phyloP scores from a whole-genome alignment of 352 stramenopile genomes.

The Phytophthora constricta region DNA sequence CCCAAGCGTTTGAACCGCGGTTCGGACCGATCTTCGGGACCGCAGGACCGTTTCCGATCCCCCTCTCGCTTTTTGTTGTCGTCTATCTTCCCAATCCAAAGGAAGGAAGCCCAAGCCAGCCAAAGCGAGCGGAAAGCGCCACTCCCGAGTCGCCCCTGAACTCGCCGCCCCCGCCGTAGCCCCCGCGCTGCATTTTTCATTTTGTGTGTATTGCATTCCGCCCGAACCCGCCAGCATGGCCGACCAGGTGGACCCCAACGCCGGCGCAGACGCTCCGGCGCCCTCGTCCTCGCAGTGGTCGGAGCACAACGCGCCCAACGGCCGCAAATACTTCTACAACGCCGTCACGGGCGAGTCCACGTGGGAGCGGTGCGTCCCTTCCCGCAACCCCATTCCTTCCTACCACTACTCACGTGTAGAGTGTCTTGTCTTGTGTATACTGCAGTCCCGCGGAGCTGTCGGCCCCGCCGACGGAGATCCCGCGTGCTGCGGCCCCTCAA shows the following conservation, averaged over 20 bases:
- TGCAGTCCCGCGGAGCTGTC: slow-evolving; percentile 62
- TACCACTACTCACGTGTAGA: background rate
- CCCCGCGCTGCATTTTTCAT: slow-evolving; percentile 52
- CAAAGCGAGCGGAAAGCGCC: background rate
- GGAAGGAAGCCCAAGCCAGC: background rate
- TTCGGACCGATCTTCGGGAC: too few species aligned
- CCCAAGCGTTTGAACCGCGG: too few species aligned
- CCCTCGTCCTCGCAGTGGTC: slow-evolving; percentile 74
- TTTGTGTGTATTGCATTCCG: slow-evolving; percentile 56
- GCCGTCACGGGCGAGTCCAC: slow-evolving; percentile 88
- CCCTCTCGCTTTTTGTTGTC: too few species aligned
- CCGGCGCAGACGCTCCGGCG: slow-evolving; percentile 40
- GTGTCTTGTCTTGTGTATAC: slow-evolving; percentile 2
- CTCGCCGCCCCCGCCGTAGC: slow-evolving; percentile 1
- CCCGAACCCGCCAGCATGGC: slow-evolving; percentile 49
- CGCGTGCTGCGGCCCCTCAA: slow-evolving; percentile 37
- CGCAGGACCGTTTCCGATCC: too few species aligned
- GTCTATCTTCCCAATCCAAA: background rate
- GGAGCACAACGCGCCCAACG: slow-evolving; percentile 91
- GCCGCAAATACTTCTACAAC: slow-evolving; percentile 94
- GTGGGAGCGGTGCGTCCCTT: slow-evolving; percentile 82
- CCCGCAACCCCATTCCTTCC: background rate
- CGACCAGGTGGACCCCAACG: slow-evolving; percentile 66
- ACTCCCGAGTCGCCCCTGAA: slow-evolving; percentile 12
- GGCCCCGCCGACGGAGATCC: slow-evolving; percentile 43